Percentiles rank a stretch among this genome's conserved stretches.
phyloP scores from a whole-genome alignment of 495 filamentous ascomycete species.

The Massariosphaeria phaeospora region DNA sequence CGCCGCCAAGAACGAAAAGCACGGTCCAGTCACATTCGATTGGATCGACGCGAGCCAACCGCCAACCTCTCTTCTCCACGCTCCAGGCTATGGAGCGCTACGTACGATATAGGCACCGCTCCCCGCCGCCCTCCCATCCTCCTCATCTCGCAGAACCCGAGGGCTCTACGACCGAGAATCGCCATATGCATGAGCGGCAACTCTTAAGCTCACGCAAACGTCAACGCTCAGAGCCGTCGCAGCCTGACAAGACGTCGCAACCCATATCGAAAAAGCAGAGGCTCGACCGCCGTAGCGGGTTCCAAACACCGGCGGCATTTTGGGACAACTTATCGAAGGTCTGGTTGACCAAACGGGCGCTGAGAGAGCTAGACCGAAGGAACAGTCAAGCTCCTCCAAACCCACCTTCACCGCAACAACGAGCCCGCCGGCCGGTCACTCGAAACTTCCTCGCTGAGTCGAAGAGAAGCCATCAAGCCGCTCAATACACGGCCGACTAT shows the following conservation, averaged over 20 bases:
- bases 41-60: conserved; percentile 7
- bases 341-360: conserved; percentile 35
- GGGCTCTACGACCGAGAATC: conserved; percentile 7
- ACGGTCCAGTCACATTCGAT: neutral
- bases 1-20: neutral
- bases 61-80: conserved; percentile 5
- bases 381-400: conserved; percentile 26
- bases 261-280: conserved; percentile 30
- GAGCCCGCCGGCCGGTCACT: conserved; percentile 25
- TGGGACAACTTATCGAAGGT: conserved; percentile 36
- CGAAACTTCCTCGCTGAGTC: conserved; percentile 24
- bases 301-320: conserved; percentile 30
- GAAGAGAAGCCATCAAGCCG: conserved; percentile 12
- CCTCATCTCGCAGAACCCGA: conserved; percentile 13
- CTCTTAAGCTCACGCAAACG: conserved; percentile 21
- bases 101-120: conserved; percentile 19
- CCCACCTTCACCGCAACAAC: conserved; percentile 18
- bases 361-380: conserved; percentile 35
- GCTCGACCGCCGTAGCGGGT: conserved; percentile 20
- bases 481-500: conserved; percentile 15
- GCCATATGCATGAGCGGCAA: conserved; percentile 24
- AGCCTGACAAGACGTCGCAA: conserved; percentile 11
- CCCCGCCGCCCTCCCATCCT: conserved; percentile 10
- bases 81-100: conserved; percentile 14
- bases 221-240: conserved; percentile 18